These are phyloP conservation scores for Fusarium oligoseptatum DNA, from an alignment of 2,329 filamentous ascomycete genomes.

Conservation along the genomic window DNA sequence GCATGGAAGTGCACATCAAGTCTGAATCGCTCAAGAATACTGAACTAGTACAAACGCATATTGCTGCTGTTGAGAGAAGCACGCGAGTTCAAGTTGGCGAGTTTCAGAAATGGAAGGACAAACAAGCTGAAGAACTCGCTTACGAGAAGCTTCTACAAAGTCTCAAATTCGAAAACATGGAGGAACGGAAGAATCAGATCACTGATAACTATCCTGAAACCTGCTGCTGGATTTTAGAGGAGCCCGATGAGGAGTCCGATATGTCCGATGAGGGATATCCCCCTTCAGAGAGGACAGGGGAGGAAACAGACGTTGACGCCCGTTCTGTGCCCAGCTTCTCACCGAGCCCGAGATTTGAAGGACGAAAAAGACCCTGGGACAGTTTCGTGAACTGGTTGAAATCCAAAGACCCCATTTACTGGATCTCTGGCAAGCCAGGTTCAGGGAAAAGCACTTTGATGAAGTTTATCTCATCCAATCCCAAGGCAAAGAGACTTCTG, in stretches of 20 bases:
- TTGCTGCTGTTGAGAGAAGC: not conserved
- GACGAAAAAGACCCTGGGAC: not conserved
- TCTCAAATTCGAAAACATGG: not conserved
- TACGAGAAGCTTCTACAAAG: not conserved
- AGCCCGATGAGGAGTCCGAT: not conserved
- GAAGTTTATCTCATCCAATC: slow-evolving; percentile 44
- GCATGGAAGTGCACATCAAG: not conserved
- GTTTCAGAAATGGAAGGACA: not conserved
- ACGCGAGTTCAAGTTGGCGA: not conserved
- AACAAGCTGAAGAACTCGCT: not conserved
- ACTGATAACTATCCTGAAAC: not conserved
- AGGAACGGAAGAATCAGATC: not conserved
- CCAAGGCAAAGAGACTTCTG: slow-evolving; percentile 27
- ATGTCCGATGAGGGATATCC: no score
- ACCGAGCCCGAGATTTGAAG: not conserved
- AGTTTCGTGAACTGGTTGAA: slow-evolving; percentile 27
- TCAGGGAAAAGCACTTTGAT: slow-evolving; percentile 52
- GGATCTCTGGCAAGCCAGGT: slow-evolving; percentile 50
- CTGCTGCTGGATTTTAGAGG: not conserved
- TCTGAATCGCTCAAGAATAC: not conserved
- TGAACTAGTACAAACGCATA: not conserved
- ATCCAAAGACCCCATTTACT: slow-evolving; percentile 38
- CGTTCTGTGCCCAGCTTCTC: not conserved
- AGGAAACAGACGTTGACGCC: not conserved
- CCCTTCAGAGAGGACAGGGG: not conserved